Evolutionary conservation across 352 stramenopile genomes (phyloP).

Genomic region (Phytopythium chamaehyphon): DNA sequence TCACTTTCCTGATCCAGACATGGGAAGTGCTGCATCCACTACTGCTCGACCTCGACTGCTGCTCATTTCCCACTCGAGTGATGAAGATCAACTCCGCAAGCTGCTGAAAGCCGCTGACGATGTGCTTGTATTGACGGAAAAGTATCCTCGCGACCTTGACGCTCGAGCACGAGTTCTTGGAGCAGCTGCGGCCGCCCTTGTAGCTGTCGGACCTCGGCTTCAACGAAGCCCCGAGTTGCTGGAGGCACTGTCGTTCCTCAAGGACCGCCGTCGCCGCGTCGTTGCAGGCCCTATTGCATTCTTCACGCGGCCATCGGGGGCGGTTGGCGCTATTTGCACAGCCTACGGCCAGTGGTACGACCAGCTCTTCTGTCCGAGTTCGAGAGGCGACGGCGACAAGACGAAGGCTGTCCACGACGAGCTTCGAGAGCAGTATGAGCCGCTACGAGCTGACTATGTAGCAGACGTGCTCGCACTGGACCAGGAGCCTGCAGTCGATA

Average conservation of each 20-base stretch:
- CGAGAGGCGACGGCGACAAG: background rate
- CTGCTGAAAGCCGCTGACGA: constrained; percentile 9
- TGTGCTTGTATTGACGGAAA: constrained; percentile 32
- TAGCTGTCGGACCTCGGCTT: constrained; percentile 34
- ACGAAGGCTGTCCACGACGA: background rate
- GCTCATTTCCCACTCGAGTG: constrained; percentile 21
- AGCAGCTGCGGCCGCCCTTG: constrained; percentile 22
- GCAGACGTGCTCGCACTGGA: background rate
- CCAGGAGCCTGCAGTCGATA: background rate
- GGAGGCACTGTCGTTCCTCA: constrained; percentile 46
- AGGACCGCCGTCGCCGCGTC: constrained; percentile 36
- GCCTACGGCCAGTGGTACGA: constrained; percentile 38
- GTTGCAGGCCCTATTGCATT: constrained; percentile 31
- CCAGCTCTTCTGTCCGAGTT: constrained; percentile 19
- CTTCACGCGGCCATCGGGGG: constrained; percentile 38
- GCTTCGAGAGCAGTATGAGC: background rate
- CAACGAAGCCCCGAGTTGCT: constrained; percentile 28
- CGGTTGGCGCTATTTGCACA: constrained; percentile 39
- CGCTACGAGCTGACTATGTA: background rate
- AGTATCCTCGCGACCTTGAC: constrained; percentile 27
- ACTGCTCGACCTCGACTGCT: constrained; percentile 5
- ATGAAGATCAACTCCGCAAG: constrained; percentile 10
- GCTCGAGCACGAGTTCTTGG: constrained; percentile 23
- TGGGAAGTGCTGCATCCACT: constrained; percentile 27
- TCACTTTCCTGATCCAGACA: background rate